Evolutionary conservation across 2,329 filamentous ascomycete genomes (phyloP).

Genomic region (Sporothrix mexicana): DNA sequence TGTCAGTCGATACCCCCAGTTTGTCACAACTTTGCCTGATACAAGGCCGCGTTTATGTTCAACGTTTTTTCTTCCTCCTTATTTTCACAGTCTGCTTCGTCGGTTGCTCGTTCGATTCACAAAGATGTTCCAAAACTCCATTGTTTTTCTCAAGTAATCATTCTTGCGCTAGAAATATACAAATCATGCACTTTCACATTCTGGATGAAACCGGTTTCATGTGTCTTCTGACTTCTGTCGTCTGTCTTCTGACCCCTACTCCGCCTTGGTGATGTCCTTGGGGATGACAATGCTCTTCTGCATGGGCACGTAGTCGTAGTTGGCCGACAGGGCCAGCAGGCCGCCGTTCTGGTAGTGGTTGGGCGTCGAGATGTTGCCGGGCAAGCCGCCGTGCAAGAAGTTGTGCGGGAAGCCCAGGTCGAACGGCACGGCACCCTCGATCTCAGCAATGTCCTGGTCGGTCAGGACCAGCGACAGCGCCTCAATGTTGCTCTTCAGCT

Average conservation of each 20-base stretch:
- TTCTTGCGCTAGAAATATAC: too few species aligned
- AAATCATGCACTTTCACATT: too few species aligned
- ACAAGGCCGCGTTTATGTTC: background rate
- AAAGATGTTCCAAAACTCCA: background rate
- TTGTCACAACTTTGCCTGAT: conserved; percentile 6
- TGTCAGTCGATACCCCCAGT: conserved; percentile 20
- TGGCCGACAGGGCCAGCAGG: conserved; percentile 54
- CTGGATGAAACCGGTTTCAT: too few species aligned
- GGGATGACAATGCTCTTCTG: conserved; percentile 51
- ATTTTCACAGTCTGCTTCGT: background rate
- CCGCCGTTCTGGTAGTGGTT: conserved; percentile 51
- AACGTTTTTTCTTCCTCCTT: background rate
- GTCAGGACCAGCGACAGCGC: conserved; percentile 66
- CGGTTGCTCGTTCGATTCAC: background rate
- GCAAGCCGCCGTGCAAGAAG: conserved; percentile 57
- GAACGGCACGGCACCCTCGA: conserved; percentile 67
- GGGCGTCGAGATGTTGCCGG: conserved; percentile 39
- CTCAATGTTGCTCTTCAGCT: conserved; percentile 73
- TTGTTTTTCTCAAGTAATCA: background rate
- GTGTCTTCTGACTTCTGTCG: too few species aligned
- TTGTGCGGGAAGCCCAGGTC: conserved; percentile 70
- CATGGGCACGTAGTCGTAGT: conserved; percentile 57
- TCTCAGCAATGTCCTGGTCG: conserved; percentile 66
- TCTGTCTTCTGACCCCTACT: background rate
- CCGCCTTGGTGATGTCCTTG: conserved; percentile 52